Evolutionary conservation across 345 rosid genomes (phyloP), one percentile per base, ranked within the genome.

Genomic region (Aquilaria malaccensis): DNA sequence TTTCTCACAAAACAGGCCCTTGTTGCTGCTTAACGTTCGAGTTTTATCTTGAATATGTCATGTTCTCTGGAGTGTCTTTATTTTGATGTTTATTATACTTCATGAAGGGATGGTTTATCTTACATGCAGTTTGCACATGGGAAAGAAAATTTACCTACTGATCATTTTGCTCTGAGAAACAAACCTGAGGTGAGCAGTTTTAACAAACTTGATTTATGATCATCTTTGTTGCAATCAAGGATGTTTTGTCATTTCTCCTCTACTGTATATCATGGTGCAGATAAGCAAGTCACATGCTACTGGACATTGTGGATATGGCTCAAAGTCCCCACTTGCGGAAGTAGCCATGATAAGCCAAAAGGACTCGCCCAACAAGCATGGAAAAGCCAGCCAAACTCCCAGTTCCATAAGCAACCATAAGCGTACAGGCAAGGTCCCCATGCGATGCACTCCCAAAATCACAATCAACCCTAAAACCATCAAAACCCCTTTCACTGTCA

Each of bases 91-190:
- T 52, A 13, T 41, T 32, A 14, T 15, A 50, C 60, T 32, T 62
- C 59, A 55, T 33, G 52, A 63, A 29, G 43, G 13, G 43, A 54
- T 29, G 11, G 56, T 60, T 59, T 47, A 11, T 14, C 13, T 49
- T 57, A 2, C 41, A 54, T 67, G 72, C 74, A 85, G 88, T 77
- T 73, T 68, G 79, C 72, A 33, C 79, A 73, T 67, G 84, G 86
- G 53, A 79, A 77, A 54, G 83, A 81, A 63, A 81, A 79, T 65
- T 55, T 74, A n/a, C 73, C 67, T 13, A 68, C 73, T 15, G 22
- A 56, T 53, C 74, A 49, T 67, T 69, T 51, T 51, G 11, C 64
- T 12, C 7, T 52, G 64, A 77, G 73, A 69, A 74, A 62, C 65
- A 80, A 59, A 67, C 51, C 76, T 52, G 79, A 76, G 76, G 86